phyloP scores from a whole-genome alignment of 202 grass and related monocot species.

The Zizania palustris region DNA sequence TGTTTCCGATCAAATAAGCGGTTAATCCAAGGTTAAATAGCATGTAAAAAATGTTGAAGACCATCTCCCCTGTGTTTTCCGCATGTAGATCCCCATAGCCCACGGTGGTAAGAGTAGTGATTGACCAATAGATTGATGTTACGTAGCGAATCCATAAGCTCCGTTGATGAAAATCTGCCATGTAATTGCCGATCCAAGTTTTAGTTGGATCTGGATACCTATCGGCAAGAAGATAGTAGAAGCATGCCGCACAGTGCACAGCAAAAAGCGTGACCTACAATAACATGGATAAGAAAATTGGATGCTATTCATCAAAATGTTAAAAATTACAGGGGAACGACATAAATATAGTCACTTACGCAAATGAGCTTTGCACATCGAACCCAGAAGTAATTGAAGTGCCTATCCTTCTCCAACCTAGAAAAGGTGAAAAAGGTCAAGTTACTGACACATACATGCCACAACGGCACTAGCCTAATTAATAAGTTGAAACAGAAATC shows the following conservation, averaged over 20 bases:
- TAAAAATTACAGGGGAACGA: background rate
- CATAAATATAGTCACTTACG: constrained; percentile 55
- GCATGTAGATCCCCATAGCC: constrained; percentile 97
- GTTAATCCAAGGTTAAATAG: constrained; percentile 97
- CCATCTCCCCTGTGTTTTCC: constrained; percentile 87
- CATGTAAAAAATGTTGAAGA: constrained; percentile 98
- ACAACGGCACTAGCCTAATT: background rate
- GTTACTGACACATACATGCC: background rate
- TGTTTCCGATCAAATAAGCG: constrained; percentile 98
- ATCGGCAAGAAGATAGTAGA: constrained; percentile 95
- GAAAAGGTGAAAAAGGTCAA: constrained; percentile 20
- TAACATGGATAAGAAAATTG: constrained; percentile 29
- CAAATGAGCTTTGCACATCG: constrained; percentile 94
- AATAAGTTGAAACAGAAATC: constrained; percentile 19
- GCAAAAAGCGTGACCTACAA: constrained; percentile 94
- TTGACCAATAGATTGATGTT: constrained; percentile 96
- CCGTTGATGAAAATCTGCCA: constrained; percentile 78
- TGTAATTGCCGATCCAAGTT: constrained; percentile 87
- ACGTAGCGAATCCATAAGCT: constrained; percentile 80
- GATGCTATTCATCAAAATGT: constrained; percentile 31
- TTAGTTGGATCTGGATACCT: constrained; percentile 59
- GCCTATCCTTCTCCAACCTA: constrained; percentile 94
- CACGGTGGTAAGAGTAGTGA: constrained; percentile 96
- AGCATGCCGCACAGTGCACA: constrained; percentile 91
- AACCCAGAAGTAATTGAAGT: constrained; percentile 99